Evolutionary conservation across 148 eudicot genomes (phyloP).

Genomic region (Camellia japonica): DNA sequence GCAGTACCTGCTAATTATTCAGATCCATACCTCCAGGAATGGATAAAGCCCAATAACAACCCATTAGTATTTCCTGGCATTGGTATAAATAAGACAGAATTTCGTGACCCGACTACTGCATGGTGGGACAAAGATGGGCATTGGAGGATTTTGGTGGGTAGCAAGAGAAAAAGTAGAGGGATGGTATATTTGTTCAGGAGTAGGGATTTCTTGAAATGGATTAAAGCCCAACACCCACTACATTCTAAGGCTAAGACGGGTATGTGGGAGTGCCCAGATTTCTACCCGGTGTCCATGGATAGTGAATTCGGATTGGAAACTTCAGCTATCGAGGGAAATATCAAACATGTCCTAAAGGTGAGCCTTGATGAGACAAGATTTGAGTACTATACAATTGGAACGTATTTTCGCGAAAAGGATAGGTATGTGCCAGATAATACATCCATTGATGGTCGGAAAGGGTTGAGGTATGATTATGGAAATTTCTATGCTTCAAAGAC

Average conservation of each 20-base stretch:
- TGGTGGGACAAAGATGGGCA: conserved; percentile 33
- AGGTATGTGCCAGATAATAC: conserved; percentile 44
- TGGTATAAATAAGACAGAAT: conserved; percentile 41
- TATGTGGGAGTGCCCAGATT: conserved; percentile 87
- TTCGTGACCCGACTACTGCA: conserved; percentile 74
- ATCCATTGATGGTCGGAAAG: conserved; percentile 64
- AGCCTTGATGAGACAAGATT: conserved; percentile 69
- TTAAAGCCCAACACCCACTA: conserved; percentile 52
- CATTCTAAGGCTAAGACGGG: conserved; percentile 50
- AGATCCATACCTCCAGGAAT: conserved; percentile 58
- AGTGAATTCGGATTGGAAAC: conserved; percentile 51
- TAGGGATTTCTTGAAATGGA: conserved; percentile 55
- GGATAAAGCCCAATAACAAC: conserved; percentile 82
- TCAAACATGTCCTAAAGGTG: conserved; percentile 66
- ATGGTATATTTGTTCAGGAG: conserved; percentile 56
- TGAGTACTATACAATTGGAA: conserved; percentile 74
- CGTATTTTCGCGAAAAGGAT: conserved; percentile 33
- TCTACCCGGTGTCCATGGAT: conserved; percentile 48
- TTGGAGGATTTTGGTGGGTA: conserved; percentile 55
- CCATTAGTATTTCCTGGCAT: conserved; percentile 47
- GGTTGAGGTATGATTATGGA: conserved; percentile 75
- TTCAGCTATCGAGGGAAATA: conserved; percentile 27
- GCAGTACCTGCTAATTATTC: conserved; percentile 61
- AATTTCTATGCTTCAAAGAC: conserved; percentile 80
- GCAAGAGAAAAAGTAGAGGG: conserved; percentile 47